phyloP scores from a whole-genome alignment of 768 basidiomycete species.

The Hortiboletus flavorubellus region DNA sequence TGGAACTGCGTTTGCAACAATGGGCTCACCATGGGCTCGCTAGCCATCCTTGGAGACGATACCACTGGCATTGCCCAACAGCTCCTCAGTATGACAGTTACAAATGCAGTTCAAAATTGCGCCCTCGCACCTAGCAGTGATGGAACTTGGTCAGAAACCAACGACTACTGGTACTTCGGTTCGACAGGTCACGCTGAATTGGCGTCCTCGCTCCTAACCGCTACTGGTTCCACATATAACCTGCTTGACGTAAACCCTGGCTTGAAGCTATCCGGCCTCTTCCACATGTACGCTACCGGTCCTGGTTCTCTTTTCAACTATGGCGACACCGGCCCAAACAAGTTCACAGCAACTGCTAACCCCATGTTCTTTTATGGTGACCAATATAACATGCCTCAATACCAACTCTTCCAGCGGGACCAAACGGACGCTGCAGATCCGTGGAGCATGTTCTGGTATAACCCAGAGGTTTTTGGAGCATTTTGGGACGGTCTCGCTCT shows the following conservation, averaged over 20 bases:
- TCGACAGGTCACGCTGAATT: conserved; percentile 90
- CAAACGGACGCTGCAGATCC: conserved; percentile 79
- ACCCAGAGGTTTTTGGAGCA: conserved; percentile 76
- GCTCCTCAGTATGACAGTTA: conserved; percentile 64
- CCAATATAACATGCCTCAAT: conserved; percentile 66
- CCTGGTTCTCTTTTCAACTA: conserved; percentile 80
- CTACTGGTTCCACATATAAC: conserved; percentile 80
- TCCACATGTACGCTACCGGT: conserved; percentile 87
- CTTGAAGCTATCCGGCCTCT: conserved; percentile 70
- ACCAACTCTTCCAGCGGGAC: conserved; percentile 89
- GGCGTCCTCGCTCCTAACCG: conserved; percentile 74
- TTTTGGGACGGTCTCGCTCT: conserved; percentile 87
- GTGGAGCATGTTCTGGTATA: conserved; percentile 93
- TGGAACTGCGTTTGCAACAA: conserved; percentile 98
- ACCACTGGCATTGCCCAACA: conserved; percentile 65
- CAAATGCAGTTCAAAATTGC: conserved; percentile 79
- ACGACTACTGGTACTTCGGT: conserved; percentile 96
- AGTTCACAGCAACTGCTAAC: conserved; percentile 93
- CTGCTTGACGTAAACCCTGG: conserved; percentile 70
- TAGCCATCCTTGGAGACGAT: conserved; percentile 87
- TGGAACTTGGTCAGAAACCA: conserved; percentile 91
- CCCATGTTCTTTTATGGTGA: conserved; percentile 73
- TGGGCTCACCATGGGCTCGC: conserved; percentile 83
- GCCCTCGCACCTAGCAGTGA: conserved; percentile 58
- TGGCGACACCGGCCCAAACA: conserved; percentile 74